Evolutionary conservation across 441 rosid genomes (phyloP), one percentile per base, ranked within the genome.

Genomic region (Caryocar brasiliense): DNA sequence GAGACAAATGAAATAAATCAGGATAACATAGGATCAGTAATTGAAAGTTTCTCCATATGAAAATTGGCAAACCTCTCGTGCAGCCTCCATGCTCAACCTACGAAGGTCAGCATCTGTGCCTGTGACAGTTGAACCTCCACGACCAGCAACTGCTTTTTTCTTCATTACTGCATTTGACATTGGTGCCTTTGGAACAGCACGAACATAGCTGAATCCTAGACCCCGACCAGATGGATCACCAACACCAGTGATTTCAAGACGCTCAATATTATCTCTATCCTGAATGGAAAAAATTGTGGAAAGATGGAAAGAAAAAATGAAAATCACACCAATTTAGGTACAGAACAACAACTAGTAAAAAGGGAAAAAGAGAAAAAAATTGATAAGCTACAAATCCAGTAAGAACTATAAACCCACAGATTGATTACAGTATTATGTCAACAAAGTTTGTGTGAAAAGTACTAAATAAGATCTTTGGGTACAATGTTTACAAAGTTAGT

Each of bases 101-200:
- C 97, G 99, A 54, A 93, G 86, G 73, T 93, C 99, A 61, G 97
- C 97, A 84, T 93, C 99, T 42, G 99, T 89, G 51, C 99, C 97
- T 48, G 99, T 89, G 38, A 93, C 95, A 35, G 86, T 83, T 54
- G 99, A 69, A 64, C 85, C 91, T 63, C 92, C 95, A 47, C 89
- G 82, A 69, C 70, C 67, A 37, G 86, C 85, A 54, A 86, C 83
- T 54, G 91, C 79, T 63, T 89, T 93, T 74, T 84, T 93, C 69
- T 84, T 93, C 43, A 68, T 58, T 68, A 74, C 50, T 56, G 96
- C 83, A 53, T 79, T 89, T 25, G 92, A 79, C 77, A 86, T 48
- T 36, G 96, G 86, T 58, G 95, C 88, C 73, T 89, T 93, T 35
- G 93, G 90, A 72, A 83, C 76, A 47, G 82, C 77, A 61, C 88